Percentiles rank a stretch among this genome's conserved stretches.
These are phyloP conservation scores for Sclerotinia sclerotiorum DNA, from an alignment of 2,329 filamentous ascomycete genomes.

Conservation along the genomic window DNA sequence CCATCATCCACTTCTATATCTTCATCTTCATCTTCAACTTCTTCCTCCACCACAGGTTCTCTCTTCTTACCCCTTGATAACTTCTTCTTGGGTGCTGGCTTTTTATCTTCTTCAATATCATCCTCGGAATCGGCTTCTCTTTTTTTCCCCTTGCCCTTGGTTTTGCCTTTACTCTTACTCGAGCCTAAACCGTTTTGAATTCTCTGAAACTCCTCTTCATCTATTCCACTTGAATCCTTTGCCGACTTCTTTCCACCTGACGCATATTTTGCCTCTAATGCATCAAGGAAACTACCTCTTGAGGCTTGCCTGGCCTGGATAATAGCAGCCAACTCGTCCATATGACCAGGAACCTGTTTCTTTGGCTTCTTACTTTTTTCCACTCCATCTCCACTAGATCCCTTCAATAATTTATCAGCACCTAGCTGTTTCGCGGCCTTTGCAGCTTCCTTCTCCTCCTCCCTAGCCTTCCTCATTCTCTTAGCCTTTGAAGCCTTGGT, in stretches of 20 bases:
- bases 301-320: conserved; percentile 71
- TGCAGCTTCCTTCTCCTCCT: conserved; percentile 67
- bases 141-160: conserved; percentile 37
- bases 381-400: neutral
- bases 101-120: conserved; percentile 20
- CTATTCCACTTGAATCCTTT: conserved; percentile 60
- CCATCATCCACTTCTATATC: conserved; percentile 7
- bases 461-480: conserved; percentile 60
- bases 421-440: conserved; percentile 74
- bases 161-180: conserved; percentile 8
- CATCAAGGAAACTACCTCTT: conserved; percentile 65
- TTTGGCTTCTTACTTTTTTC: conserved; percentile 51
- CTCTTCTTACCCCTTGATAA: conserved; percentile 13
- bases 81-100: conserved; percentile 6
- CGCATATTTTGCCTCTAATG: conserved; percentile 72
- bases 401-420: conserved; percentile 65
- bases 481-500: conserved; percentile 61
- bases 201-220: conserved; percentile 58
- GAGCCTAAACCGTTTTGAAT: neutral
- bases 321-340: conserved; percentile 65
- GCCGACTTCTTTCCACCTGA: conserved; percentile 51
- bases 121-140: conserved; percentile 16
- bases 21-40: neutral
- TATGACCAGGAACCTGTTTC: conserved; percentile 43
- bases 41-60: conserved; percentile 5